Conservation (phyloP, 2,329 filamentous ascomycete species). For the Colletotrichum theobromicola region DNA sequence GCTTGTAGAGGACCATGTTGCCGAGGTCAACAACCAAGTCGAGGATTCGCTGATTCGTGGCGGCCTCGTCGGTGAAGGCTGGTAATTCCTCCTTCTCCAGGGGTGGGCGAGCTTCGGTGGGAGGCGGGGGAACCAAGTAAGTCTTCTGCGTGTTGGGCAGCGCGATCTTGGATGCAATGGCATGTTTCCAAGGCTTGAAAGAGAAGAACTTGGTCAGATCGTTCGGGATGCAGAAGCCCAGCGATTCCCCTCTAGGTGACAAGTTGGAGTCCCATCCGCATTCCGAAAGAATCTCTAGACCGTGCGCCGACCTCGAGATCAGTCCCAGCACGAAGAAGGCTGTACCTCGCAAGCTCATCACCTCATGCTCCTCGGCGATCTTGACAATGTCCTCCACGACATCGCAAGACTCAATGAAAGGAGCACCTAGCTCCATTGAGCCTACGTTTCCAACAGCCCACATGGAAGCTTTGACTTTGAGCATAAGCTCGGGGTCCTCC, state of each 20-base stretch:
- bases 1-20: slow-evolving; percentile 91
- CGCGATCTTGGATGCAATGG: slow-evolving; percentile 48
- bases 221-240: slow-evolving; percentile 87
- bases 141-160: slow-evolving; percentile 60
- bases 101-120: slow-evolving; percentile 44
- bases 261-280: slow-evolving; percentile 93
- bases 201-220: slow-evolving; percentile 81
- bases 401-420: slow-evolving; percentile 88
- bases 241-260: slow-evolving; percentile 78
- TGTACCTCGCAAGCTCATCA: slow-evolving; percentile 92
- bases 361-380: slow-evolving; percentile 86
- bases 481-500: slow-evolving; percentile 82
- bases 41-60: slow-evolving; percentile 79
- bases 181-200: slow-evolving; percentile 64
- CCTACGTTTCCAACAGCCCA: slow-evolving; percentile 99
- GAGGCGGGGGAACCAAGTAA: slow-evolving; percentile 48
- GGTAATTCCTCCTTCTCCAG: slow-evolving; percentile 46
- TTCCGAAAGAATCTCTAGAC: slow-evolving; percentile 88
- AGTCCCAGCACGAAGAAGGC: slow-evolving; percentile 95
- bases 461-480: slow-evolving; percentile 94
- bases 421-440: slow-evolving; percentile 95
- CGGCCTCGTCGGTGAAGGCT: slow-evolving; percentile 60
- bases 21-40: slow-evolving; percentile 87
- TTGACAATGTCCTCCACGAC: slow-evolving; percentile 86
- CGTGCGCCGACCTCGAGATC: slow-evolving; percentile 90